A percentile compares a stretch with the other conserved stretches of the same genome.
Conservation (phyloP, 306 rosid genomes). For the Echinosophora koreensis region DNA sequence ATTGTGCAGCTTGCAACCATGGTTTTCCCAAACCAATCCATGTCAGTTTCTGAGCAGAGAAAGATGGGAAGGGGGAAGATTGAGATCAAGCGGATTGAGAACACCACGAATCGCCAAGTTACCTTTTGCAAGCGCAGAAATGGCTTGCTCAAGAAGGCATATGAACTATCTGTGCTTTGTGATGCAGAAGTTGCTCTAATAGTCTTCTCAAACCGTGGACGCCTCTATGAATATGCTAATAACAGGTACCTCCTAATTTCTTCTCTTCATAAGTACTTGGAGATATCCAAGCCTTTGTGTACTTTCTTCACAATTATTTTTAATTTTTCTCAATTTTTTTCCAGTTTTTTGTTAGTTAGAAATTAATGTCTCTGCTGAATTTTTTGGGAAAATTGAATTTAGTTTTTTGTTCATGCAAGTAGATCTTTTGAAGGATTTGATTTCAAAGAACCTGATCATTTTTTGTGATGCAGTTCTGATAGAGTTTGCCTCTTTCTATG, state of each 20-base stretch:
- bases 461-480: slow-evolving; percentile 44
- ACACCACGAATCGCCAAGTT: slow-evolving; percentile 61
- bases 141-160: slow-evolving; percentile 64
- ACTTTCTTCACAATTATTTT: slow-evolving; percentile 7
- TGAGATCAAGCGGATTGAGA: slow-evolving; percentile 62
- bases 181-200: slow-evolving; percentile 82
- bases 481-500: slow-evolving; percentile 44
- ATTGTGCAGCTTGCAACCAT: slow-evolving; percentile 58
- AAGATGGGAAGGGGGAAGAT: slow-evolving; percentile 66
- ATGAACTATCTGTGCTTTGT: slow-evolving; percentile 80
- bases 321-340: neutral
- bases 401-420: slow-evolving; percentile 15
- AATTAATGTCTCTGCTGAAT: slow-evolving; percentile 17
- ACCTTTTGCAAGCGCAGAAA: slow-evolving; percentile 64
- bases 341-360: neutral
- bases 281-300: slow-evolving; percentile 34
- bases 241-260: slow-evolving; percentile 45
- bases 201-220: slow-evolving; percentile 62
- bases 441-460: slow-evolving; percentile 41
- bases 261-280: neutral
- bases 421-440: slow-evolving; percentile 47
- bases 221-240: slow-evolving; percentile 65
- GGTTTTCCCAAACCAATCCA: slow-evolving; percentile 66
- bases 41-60: slow-evolving; percentile 51
- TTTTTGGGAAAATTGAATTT: slow-evolving; percentile 9